A percentile compares a stretch with the other conserved stretches of the same genome.
phyloP scores from a whole-genome alignment of 352 stramenopile genomes.

The Phytophthora pistaciae region DNA sequence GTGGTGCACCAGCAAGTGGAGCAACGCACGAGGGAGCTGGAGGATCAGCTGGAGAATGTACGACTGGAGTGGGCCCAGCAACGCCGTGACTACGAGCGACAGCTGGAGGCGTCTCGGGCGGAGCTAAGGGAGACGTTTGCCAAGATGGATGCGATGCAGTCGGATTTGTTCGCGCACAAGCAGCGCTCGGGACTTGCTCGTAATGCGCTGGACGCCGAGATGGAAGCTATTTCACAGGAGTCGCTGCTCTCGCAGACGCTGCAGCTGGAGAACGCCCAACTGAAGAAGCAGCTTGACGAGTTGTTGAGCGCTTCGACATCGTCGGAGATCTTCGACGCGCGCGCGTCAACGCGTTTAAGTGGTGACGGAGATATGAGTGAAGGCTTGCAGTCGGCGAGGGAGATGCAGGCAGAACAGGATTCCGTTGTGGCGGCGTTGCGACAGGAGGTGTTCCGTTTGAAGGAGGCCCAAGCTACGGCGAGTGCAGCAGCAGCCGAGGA shows the following conservation, averaged over 20 bases:
- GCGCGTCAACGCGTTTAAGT: slow-evolving; percentile 12
- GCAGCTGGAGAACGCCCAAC: slow-evolving; percentile 80
- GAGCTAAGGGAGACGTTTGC: slow-evolving; percentile 75
- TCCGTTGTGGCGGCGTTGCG: slow-evolving; percentile 53
- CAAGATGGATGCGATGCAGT: slow-evolving; percentile 90
- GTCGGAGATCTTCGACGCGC: slow-evolving; percentile 15
- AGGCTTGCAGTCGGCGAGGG: slow-evolving; percentile 28
- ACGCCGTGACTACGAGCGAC: slow-evolving; percentile 75
- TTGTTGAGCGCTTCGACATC: slow-evolving; percentile 47
- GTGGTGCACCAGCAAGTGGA: slow-evolving; percentile 69
- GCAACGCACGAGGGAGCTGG: slow-evolving; percentile 69
- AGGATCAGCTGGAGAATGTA: slow-evolving; percentile 73
- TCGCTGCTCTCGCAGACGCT: slow-evolving; percentile 80
- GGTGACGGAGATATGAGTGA: slow-evolving; percentile 17
- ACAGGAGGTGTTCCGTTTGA: slow-evolving; percentile 70
- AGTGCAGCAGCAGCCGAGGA: slow-evolving; percentile 39
- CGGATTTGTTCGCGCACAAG: slow-evolving; percentile 93
- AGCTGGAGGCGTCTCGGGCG: slow-evolving; percentile 62
- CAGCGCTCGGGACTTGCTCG: slow-evolving; percentile 70
- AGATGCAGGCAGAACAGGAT: slow-evolving; percentile 69
- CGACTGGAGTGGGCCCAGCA: slow-evolving; percentile 85
- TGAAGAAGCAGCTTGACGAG: slow-evolving; percentile 90
- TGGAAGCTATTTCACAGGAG: slow-evolving; percentile 91
- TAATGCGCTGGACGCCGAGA: slow-evolving; percentile 79
- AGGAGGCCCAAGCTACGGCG: slow-evolving; percentile 47